Conservation (phyloP, 2,329 filamentous ascomycete species). For the Penicillium sp. region DNA sequence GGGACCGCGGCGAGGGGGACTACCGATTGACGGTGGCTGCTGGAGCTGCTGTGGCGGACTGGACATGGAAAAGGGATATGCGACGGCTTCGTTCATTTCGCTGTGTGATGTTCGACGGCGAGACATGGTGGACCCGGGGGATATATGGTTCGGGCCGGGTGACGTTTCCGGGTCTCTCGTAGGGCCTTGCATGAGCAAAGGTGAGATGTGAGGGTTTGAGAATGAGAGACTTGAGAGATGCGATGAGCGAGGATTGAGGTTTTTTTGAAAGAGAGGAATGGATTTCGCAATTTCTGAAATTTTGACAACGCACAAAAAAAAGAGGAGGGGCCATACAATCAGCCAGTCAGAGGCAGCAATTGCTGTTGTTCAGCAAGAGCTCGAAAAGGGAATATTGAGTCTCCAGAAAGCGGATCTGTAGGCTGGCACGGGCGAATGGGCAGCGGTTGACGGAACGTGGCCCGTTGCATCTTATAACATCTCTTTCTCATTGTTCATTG, state of each 20-base stretch:
- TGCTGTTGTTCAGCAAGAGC: constrained; percentile 14
- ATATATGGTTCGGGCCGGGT: constrained; percentile 3
- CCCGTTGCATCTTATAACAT: constrained; percentile 5
- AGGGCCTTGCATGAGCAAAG: not conserved
- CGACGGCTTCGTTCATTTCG: constrained; percentile 38
- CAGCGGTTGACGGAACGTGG: constrained; percentile 5
- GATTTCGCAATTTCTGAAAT: not conserved
- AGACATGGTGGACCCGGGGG: constrained; percentile 29
- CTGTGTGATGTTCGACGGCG: constrained; percentile 40
- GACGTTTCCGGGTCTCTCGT: constrained; percentile 12
- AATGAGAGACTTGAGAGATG: not conserved
- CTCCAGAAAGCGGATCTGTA: constrained; percentile 16
- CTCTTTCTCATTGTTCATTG: not conserved
- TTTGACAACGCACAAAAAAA: constrained; percentile 16
- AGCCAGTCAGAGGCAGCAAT: constrained; percentile 16
- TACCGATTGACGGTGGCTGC: constrained; percentile 20
- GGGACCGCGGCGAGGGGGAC: constrained; percentile 35
- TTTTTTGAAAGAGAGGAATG: not conserved
- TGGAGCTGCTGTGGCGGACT: constrained; percentile 17
- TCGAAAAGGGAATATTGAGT: constrained; percentile 20
- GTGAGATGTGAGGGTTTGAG: not conserved
- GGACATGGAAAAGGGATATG: constrained; percentile 35
- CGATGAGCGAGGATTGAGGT: too few relatives aligned
- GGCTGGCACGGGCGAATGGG: constrained; percentile 5
- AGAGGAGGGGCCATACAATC: constrained; percentile 15